These are phyloP conservation scores for Danielozyma ontarioensis DNA, from an alignment of 805 yeast genomes.

Conservation along the genomic window DNA sequence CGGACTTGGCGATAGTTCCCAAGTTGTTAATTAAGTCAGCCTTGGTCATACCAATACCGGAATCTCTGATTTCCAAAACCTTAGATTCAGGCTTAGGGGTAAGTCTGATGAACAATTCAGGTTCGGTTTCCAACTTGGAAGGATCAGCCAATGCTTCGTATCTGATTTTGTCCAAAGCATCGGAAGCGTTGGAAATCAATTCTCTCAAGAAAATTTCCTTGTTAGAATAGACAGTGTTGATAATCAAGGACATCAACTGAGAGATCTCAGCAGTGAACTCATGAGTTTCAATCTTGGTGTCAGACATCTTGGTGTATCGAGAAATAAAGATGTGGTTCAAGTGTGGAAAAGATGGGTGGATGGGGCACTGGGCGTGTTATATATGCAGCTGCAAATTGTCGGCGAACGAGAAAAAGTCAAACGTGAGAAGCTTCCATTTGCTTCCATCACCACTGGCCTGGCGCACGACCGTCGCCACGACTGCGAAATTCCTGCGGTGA, in stretches of 20 bases:
- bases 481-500: slow-evolving; percentile 98
- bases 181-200: slow-evolving; percentile 96
- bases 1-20: slow-evolving; percentile 99
- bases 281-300: slow-evolving; percentile 65
- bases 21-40: slow-evolving; percentile 97
- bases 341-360: slow-evolving; percentile 5
- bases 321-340: slow-evolving; percentile 4
- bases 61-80: slow-evolving; percentile 94
- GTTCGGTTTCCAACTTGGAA: slow-evolving; percentile 86
- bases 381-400: slow-evolving; percentile 12
- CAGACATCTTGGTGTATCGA: slow-evolving; percentile 36
- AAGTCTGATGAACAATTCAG: slow-evolving; percentile 93
- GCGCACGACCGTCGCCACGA: slow-evolving; percentile 99
- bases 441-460: slow-evolving; percentile 64
- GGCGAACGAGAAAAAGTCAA: slow-evolving; percentile 5
- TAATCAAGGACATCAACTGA: slow-evolving; percentile 99
- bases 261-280: slow-evolving; percentile 99
- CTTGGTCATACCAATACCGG: slow-evolving; percentile 99
- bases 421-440: slow-evolving; percentile 25
- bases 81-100: slow-evolving; percentile 95
- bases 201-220: slow-evolving; percentile 99
- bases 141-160: slow-evolving; percentile 94
- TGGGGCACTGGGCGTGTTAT: background rate
- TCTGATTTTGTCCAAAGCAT: slow-evolving; percentile 98
- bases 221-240: slow-evolving; percentile 99